Conservation (phyloP, 2,329 filamentous ascomycete species). For the Allantophomopsis cytisporea region DNA sequence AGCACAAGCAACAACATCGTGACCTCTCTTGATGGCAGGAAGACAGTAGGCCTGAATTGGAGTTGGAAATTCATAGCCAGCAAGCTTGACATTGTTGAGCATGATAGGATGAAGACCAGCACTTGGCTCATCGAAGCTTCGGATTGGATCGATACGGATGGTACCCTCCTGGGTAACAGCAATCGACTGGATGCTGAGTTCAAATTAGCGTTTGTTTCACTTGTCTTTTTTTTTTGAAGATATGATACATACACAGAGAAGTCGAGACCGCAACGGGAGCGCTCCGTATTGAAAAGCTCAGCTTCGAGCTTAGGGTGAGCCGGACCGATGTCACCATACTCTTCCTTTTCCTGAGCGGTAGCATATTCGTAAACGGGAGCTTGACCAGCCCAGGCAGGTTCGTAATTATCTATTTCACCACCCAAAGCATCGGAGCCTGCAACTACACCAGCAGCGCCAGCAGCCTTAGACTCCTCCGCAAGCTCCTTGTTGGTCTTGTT, state of each 20-base stretch:
- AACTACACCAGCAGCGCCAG: background rate
- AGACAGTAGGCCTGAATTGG: conserved; percentile 81
- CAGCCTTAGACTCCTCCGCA: conserved; percentile 4
- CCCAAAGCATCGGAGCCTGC: conserved; percentile 1
- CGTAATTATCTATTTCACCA: conserved; percentile 6
- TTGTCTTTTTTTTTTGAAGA: background rate
- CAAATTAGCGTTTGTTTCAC: conserved; percentile 9
- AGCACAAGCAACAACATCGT: conserved; percentile 79
- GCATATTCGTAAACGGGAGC: conserved; percentile 35
- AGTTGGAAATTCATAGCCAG: conserved; percentile 60
- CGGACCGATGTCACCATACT: conserved; percentile 77
- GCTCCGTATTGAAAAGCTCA: conserved; percentile 55
- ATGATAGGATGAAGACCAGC: conserved; percentile 80
- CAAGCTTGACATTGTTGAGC: conserved; percentile 61
- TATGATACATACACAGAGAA: conserved; percentile 38
- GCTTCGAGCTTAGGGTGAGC: conserved; percentile 55
- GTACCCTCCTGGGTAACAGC: conserved; percentile 43
- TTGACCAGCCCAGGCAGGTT: conserved; percentile 10
- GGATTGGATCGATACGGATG: conserved; percentile 32
- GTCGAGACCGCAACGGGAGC: conserved; percentile 40
- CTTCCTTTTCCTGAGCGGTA: conserved; percentile 38
- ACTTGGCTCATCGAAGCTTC: conserved; percentile 43
- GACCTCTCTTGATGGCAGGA: conserved; percentile 60
- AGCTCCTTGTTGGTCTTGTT: conserved; percentile 15
- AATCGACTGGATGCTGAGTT: conserved; percentile 37